Evolutionary conservation across 2,329 filamentous ascomycete genomes (phyloP).

Genomic region (Diplodia corticola): DNA sequence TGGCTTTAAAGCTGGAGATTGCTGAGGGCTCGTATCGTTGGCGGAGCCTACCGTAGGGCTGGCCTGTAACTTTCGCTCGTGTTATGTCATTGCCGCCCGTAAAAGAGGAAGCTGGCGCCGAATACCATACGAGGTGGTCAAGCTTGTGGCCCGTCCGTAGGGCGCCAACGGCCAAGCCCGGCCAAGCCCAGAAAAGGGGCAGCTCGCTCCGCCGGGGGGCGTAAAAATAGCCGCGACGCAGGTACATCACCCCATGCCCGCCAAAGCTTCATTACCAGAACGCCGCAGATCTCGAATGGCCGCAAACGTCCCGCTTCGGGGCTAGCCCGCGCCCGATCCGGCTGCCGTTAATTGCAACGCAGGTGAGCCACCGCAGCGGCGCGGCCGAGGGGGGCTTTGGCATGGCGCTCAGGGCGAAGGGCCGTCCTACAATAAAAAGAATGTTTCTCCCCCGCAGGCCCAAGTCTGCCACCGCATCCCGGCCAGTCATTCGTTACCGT

Average conservation of each 20-base stretch:
- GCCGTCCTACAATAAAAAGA: neutral
- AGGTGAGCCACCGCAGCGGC: neutral
- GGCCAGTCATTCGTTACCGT: conserved; percentile 19
- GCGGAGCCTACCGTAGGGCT: conserved; percentile 16
- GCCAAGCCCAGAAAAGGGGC: conserved; percentile 14
- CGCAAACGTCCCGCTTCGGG: neutral
- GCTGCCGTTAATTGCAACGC: neutral
- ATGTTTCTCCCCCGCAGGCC: neutral
- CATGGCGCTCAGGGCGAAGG: neutral
- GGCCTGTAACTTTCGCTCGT: conserved; percentile 12
- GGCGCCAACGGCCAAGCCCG: conserved; percentile 18
- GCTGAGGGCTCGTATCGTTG: conserved; percentile 9
- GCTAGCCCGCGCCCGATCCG: neutral
- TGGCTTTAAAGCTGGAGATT: conserved; percentile 21
- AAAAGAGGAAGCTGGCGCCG: neutral
- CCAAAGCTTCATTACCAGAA: neutral
- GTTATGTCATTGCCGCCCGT: neutral
- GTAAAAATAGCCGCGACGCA: conserved; percentile 16
- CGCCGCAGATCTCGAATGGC: conserved; percentile 10
- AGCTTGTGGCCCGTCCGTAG: conserved; percentile 1
- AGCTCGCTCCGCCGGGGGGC: conserved; percentile 11
- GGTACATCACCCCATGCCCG: conserved; percentile 7
- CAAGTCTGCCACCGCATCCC: neutral
- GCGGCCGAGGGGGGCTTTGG: neutral
- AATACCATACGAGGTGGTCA: conserved; percentile 16